Evolutionary conservation across 2,329 filamentous ascomycete species (phyloP).

Genomic region (Zymoseptoria pseudotritici): DNA sequence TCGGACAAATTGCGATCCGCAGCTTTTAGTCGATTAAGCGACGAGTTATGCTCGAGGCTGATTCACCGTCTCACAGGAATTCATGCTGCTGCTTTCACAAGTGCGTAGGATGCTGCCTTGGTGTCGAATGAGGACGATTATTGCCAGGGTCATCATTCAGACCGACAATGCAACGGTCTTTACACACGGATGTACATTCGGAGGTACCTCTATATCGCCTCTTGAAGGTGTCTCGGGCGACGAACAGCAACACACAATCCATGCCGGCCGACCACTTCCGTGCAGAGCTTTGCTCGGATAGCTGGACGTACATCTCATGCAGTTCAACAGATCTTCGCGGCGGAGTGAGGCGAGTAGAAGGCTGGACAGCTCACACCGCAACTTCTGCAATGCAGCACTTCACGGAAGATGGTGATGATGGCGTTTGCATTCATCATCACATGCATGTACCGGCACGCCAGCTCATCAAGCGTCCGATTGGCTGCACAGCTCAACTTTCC

Average conservation of each 20-base stretch:
- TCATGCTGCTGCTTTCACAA: too few species aligned
- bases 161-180: background rate
- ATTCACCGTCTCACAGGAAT: too few species aligned
- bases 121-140: too few species aligned
- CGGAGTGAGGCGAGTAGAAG: background rate
- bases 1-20: too few species aligned
- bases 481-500: background rate
- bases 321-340: background rate
- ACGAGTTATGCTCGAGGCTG: too few species aligned
- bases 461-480: background rate
- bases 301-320: background rate
- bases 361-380: background rate
- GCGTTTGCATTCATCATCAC: background rate
- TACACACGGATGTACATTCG: background rate
- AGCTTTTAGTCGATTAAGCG: too few species aligned
- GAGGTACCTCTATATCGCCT: background rate
- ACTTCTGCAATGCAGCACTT: background rate
- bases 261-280: background rate
- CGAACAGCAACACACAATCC: background rate
- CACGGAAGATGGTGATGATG: background rate
- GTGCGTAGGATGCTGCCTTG: too few species aligned
- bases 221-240: background rate
- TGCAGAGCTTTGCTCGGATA: background rate
- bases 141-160: background rate
- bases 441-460: background rate